Evolutionary conservation across 371 early-diverging fungal species (phyloP), one percentile per base, ranked within the genome.

Genomic region (Gilbertella persicaria): DNA sequence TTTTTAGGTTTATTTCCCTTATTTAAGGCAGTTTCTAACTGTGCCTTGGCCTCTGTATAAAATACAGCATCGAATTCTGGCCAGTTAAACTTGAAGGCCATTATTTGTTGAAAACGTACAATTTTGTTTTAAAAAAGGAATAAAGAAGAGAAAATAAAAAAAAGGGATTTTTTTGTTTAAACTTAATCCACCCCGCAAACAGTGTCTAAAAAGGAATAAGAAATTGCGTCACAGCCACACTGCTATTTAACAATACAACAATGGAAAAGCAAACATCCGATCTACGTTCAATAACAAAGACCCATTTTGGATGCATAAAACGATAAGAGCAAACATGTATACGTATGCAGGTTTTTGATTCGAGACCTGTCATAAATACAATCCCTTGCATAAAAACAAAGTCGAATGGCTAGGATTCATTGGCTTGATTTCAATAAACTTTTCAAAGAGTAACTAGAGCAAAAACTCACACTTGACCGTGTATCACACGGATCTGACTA

Each of bases 51-150:
- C 64, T 89, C 85, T 23, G 83, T 83, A 50, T 90, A 83, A 62
- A 97, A 94, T 56, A 84, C 88, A 20, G 71, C 61, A 64, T 87
- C 85, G 69, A 98, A 97, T 37, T 85, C 80, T 5, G 93, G 90
- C 97, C 98, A 98, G 71, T 91, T 93, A 75, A 98, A 94, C 60
- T 88, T 89, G 78, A 98, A 98, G 26, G 94, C 86, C 97, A 97
- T 97, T 23, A 19, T 47, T 45, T 35, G 5, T 28, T 10, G 2
- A 28, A 16, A 14, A 45, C 9, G 37, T 37, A 14, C 4, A 16
- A 4, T 37, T 37, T 37, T 37, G 37, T 13, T 37, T 4, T 14
- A 37, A 37, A 5, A 1, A 4, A 17, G 4, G 6, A 38, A 38
- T n/a, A 8, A 38, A 38, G 39, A 38, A 39, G 9, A 39, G 40